Evolutionary conservation across 495 filamentous ascomycete genomes (phyloP).

Genomic region (Aspergillus coremiiformis): DNA sequence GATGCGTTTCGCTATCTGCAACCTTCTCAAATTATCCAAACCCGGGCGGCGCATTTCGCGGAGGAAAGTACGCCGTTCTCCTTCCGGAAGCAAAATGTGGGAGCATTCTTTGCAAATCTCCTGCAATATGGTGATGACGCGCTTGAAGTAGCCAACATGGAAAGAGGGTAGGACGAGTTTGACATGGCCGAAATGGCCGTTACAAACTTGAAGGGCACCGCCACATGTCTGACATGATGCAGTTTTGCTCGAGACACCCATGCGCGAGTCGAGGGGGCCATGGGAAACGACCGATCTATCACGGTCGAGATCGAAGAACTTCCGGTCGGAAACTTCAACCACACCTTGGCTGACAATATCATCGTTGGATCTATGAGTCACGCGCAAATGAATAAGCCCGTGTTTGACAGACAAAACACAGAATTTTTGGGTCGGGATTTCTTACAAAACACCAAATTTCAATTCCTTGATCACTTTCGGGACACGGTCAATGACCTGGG

Average conservation of each 20-base stretch:
- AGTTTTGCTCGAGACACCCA: constrained; percentile 80
- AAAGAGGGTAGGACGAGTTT: constrained; percentile 83
- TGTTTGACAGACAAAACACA: constrained; percentile 16
- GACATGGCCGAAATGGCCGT: constrained; percentile 92
- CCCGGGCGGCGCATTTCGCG: constrained; percentile 71
- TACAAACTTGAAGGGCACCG: constrained; percentile 66
- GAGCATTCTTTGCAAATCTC: constrained; percentile 79
- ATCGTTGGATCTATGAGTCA: constrained; percentile 60
- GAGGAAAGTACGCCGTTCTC: constrained; percentile 62
- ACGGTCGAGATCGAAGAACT: constrained; percentile 79
- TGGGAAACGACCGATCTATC: constrained; percentile 62
- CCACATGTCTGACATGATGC: constrained; percentile 76
- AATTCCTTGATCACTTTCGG: constrained; percentile 89
- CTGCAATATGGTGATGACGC: constrained; percentile 80
- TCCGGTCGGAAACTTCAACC: constrained; percentile 81
- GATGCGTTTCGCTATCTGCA: constrained; percentile 75
- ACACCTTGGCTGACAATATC: constrained; percentile 93
- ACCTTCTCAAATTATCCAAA: constrained; percentile 77
- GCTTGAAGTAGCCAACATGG: constrained; percentile 91
- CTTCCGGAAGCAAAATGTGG: constrained; percentile 68
- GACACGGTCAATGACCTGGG: constrained; percentile 78
- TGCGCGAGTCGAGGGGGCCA: constrained; percentile 76
- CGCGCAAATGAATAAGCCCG: neutral
- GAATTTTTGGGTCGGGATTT: neutral
- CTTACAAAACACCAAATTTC: constrained; percentile 87